Base-by-base conservation (phyloP, 2,329 filamentous ascomycete species). In the Venturia carpophila region DNA sequence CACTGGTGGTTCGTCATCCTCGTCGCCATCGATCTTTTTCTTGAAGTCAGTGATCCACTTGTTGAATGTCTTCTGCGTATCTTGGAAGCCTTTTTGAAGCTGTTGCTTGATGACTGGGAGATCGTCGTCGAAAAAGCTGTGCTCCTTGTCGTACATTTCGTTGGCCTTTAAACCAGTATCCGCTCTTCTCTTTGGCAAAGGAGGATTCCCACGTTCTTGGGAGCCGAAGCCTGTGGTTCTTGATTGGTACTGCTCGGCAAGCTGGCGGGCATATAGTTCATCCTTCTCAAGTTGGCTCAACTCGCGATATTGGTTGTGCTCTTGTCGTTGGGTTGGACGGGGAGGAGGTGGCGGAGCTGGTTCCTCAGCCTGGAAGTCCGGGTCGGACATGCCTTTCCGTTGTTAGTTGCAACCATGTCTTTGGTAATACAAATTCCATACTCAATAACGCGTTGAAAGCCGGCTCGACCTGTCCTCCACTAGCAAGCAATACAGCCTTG, bases 41-140 rank as follows among this genome's bases (percentile, higher is more conserved):
- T 91, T 94, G 74, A 99, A 81, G 68, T 87, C 92, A 62, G 85
- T 89, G 71, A 99, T 91, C 92, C 93, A 97, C 62, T 85, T 84
- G 78, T 96, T 97, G 71, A 99, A 90, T 73, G 90, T 95, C 65
- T 85, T 87, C 78, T 97, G 94, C 1, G 94, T 97, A 73, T 99
- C 92, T 65, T 92, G 73, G 77, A 99, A 99, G 4, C 94, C 94
- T 78, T 97, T 95, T 73, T 88, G 89, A 70, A 99, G 84, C 72
- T 95, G 97, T 74, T 96, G 91, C 69, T 87, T 88, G 73, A 99
- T 97, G 62, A 93, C 87, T 1, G 94, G 93, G 17, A 99, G 84
- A 70, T 99, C 94, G 71, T 99, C 94, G 71, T 99, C 94, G 70
- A 97, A 85, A 76, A 99, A 99, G 79, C 86, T 97, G 72, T 89